phyloP scores from a whole-genome alignment of 2,329 filamentous ascomycete genomes.

The Pseudocercospora macadamiae region DNA sequence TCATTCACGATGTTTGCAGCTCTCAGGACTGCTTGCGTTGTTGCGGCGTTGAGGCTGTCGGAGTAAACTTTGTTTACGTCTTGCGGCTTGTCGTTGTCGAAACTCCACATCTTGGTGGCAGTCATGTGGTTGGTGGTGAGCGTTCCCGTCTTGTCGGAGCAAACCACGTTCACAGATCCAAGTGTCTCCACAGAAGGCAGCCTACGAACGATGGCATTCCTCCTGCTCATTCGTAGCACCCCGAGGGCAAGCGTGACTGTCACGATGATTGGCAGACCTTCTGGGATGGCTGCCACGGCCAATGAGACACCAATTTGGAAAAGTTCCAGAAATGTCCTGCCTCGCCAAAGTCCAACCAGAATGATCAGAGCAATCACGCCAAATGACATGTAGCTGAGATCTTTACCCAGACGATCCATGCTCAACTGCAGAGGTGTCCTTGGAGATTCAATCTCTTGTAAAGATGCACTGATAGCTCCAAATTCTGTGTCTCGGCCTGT shows the following conservation, averaged over 20 bases:
- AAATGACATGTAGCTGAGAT: constrained; percentile 96
- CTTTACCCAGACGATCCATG: constrained; percentile 96
- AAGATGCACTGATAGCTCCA: constrained; percentile 89
- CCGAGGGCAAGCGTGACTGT: constrained; percentile 94
- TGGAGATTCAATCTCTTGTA: constrained; percentile 93
- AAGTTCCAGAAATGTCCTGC: constrained; percentile 86
- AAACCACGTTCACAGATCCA: constrained; percentile 99
- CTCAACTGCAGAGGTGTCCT: constrained; percentile 90
- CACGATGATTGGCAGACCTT: constrained; percentile 96
- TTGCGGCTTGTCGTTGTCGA: constrained; percentile 62
- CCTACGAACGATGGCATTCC: constrained; percentile 91
- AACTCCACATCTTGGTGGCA: constrained; percentile 94
- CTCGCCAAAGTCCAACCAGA: constrained; percentile 84
- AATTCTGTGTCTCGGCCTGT: constrained; percentile 94
- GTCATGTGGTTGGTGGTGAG: constrained; percentile 99
- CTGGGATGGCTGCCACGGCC: constrained; percentile 92
- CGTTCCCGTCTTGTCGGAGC: constrained; percentile 97
- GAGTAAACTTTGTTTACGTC: constrained; percentile 60
- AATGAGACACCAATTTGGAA: constrained; percentile 97
- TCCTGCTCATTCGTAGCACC: constrained; percentile 92
- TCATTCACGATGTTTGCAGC: constrained; percentile 98
- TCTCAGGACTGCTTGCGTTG: constrained; percentile 78
- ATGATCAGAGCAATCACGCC: constrained; percentile 92
- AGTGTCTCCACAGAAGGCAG: constrained; percentile 97
- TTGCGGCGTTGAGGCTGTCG: constrained; percentile 65